phyloP scores from a whole-genome alignment of 495 filamentous ascomycete species.

The Trichoderma parareesei region DNA sequence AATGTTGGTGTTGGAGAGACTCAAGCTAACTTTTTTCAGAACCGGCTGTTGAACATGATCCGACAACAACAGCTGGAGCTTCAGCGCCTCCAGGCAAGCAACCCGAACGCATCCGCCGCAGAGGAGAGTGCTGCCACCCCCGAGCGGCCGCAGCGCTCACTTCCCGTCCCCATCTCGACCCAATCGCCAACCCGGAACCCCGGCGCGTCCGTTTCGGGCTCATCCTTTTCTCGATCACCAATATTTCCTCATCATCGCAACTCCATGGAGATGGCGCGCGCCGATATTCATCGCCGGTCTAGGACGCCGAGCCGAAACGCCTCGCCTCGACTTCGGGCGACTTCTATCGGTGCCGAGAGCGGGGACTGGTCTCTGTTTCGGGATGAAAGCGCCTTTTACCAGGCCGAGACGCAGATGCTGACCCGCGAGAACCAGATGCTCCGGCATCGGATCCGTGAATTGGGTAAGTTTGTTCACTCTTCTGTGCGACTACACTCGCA shows the following conservation, averaged over 20 bases:
- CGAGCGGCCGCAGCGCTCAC: slow-evolving; percentile 57
- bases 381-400: slow-evolving; percentile 82
- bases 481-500: neutral
- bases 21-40: slow-evolving; percentile 37
- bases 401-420: slow-evolving; percentile 83
- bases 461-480: slow-evolving; percentile 12
- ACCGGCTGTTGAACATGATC: slow-evolving; percentile 84
- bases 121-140: slow-evolving; percentile 64
- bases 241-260: slow-evolving; percentile 46
- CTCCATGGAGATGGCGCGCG: slow-evolving; percentile 49
- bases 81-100: slow-evolving; percentile 50
- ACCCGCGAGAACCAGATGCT: slow-evolving; percentile 92
- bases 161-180: slow-evolving; percentile 26
- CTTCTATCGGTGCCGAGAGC: slow-evolving; percentile 45
- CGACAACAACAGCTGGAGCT: slow-evolving; percentile 78
- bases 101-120: slow-evolving; percentile 43
- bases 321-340: slow-evolving; percentile 46
- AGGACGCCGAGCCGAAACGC: slow-evolving; percentile 49
- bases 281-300: slow-evolving; percentile 44
- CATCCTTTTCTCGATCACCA: slow-evolving; percentile 38
- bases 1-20: neutral
- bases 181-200: slow-evolving; percentile 16
- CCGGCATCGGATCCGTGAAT: slow-evolving; percentile 49
- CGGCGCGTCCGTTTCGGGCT: slow-evolving; percentile 22
- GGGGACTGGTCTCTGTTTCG: slow-evolving; percentile 42